phyloP scores from a whole-genome alignment of 805 yeast genomes.

The Zygosaccharomyces siamensis region DNA sequence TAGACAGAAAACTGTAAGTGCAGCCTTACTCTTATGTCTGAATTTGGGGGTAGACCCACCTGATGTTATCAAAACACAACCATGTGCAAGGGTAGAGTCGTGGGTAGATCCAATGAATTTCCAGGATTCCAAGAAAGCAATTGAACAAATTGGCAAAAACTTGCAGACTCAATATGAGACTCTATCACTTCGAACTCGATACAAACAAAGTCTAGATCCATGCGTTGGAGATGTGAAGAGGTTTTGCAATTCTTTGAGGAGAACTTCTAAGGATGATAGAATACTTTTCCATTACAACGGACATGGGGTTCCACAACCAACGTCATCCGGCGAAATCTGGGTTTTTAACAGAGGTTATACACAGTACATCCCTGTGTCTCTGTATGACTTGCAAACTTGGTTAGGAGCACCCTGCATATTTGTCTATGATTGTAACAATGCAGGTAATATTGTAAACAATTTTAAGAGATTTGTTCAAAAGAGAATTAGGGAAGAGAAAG shows the following conservation, averaged over 20 bases:
- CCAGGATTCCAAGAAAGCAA: slow-evolving; percentile 83
- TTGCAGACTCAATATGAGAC: slow-evolving; percentile 87
- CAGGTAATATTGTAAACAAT: slow-evolving; percentile 87
- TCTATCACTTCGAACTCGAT: slow-evolving; percentile 77
- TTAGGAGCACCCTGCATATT: slow-evolving; percentile 95
- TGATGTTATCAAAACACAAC: slow-evolving; percentile 86
- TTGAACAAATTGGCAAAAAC: slow-evolving; percentile 84
- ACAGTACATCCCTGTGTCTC: slow-evolving; percentile 91
- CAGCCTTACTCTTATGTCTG: slow-evolving; percentile 84
- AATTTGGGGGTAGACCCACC: slow-evolving; percentile 97
- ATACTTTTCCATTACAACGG: slow-evolving; percentile 94
- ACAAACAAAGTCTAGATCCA: slow-evolving; percentile 89
- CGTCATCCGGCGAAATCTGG: slow-evolving; percentile 96
- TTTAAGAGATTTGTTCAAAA: slow-evolving; percentile 87
- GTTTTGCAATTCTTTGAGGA: slow-evolving; percentile 79
- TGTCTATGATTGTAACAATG: slow-evolving; percentile 90
- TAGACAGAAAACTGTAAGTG: slow-evolving; percentile 87
- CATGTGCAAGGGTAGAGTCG: slow-evolving; percentile 86
- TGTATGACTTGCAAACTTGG: slow-evolving; percentile 96
- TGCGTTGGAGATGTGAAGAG: slow-evolving; percentile 93
- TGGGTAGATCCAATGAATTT: slow-evolving; percentile 86
- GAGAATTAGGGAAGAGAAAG: slow-evolving; percentile 80
- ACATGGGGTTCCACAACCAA: slow-evolving; percentile 97
- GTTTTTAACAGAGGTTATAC: slow-evolving; percentile 96
- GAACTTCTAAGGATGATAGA: slow-evolving; percentile 91